Evolutionary conservation across 106 monocot genomes (phyloP).

Genomic region (Iris macrosiphon): DNA sequence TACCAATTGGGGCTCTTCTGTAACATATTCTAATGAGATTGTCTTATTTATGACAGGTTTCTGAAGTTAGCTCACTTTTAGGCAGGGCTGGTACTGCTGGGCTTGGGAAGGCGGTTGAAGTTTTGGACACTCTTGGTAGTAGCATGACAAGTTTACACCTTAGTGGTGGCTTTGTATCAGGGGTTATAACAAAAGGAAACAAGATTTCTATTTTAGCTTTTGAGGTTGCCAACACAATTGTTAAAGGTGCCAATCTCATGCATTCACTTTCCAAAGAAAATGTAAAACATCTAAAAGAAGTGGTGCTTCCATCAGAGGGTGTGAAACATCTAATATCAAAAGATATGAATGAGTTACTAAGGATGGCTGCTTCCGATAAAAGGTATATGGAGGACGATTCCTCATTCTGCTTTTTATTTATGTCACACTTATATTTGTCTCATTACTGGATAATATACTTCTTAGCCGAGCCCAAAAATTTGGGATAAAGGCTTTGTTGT

Average conservation of each 20-base stretch:
- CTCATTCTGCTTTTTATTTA: not conserved
- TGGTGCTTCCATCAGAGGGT: conserved; percentile 78
- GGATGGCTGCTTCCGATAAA: conserved; percentile 77
- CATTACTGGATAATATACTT: not conserved
- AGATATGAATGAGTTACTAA: conserved; percentile 76
- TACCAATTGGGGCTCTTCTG: not conserved
- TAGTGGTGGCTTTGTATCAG: conserved; percentile 62
- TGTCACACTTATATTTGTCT: not conserved
- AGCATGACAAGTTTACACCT: conserved; percentile 83
- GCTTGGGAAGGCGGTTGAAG: conserved; percentile 89
- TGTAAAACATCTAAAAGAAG: conserved; percentile 64
- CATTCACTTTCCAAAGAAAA: conserved; percentile 78
- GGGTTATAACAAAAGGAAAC: conserved; percentile 52
- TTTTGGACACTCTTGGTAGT: conserved; percentile 91
- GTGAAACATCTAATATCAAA: conserved; percentile 71
- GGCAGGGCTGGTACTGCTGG: conserved; percentile 75
- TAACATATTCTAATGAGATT: not conserved
- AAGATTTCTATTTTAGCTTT: conserved; percentile 82
- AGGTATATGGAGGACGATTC: conserved; percentile 32
- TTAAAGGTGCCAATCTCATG: conserved; percentile 87
- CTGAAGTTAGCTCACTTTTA: conserved; percentile 80
- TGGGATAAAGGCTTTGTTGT: too few relatives aligned
- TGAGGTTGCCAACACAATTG: conserved; percentile 93
- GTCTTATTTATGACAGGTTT: conserved; percentile 39
- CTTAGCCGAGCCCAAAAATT: too few relatives aligned